phyloP scores from a whole-genome alignment of 2,329 filamentous ascomycete genomes.

The Dryadomyces quercus-mongolicae region DNA sequence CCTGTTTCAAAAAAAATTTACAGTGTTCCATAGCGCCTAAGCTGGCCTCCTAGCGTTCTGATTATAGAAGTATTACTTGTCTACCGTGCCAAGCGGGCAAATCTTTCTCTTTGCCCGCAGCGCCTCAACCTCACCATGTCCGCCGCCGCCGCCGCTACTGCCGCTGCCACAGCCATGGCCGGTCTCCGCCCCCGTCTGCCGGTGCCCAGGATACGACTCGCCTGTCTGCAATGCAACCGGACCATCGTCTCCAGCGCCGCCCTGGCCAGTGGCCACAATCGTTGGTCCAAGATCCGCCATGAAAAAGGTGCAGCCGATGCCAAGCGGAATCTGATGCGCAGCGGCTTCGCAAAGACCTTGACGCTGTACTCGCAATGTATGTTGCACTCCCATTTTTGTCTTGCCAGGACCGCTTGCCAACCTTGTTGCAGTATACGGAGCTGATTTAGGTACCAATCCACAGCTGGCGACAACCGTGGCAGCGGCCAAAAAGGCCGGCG shows the following conservation, averaged over 20 bases:
- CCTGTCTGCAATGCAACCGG: slow-evolving; percentile 38
- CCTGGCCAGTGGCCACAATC: slow-evolving; percentile 62
- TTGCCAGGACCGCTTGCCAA: neutral
- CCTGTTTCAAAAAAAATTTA: no score
- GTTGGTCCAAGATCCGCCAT: slow-evolving; percentile 94
- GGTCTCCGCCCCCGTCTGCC: neutral
- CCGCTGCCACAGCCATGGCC: neutral
- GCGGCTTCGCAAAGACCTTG: slow-evolving; percentile 58
- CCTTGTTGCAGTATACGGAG: slow-evolving; percentile 36
- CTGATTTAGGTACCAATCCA: slow-evolving; percentile 62
- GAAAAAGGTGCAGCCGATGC: slow-evolving; percentile 81
- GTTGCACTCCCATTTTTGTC: neutral
- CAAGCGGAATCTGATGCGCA: slow-evolving; percentile 62
- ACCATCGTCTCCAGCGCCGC: slow-evolving; percentile 32
- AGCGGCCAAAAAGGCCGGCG: slow-evolving; percentile 70
- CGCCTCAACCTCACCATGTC: neutral
- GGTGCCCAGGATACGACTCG: slow-evolving; percentile 4
- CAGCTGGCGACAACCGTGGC: slow-evolving; percentile 58
- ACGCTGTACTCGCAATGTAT: slow-evolving; percentile 61
- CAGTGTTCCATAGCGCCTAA: neutral
- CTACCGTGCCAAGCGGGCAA: no score
- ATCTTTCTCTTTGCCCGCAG: no score
- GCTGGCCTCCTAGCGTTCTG: neutral
- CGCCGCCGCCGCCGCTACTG: no score
- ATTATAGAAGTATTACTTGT: neutral